Percentiles rank a stretch among this genome's conserved stretches.
phyloP scores from a whole-genome alignment of 441 rosid species.

The Mallotus japonicus region DNA sequence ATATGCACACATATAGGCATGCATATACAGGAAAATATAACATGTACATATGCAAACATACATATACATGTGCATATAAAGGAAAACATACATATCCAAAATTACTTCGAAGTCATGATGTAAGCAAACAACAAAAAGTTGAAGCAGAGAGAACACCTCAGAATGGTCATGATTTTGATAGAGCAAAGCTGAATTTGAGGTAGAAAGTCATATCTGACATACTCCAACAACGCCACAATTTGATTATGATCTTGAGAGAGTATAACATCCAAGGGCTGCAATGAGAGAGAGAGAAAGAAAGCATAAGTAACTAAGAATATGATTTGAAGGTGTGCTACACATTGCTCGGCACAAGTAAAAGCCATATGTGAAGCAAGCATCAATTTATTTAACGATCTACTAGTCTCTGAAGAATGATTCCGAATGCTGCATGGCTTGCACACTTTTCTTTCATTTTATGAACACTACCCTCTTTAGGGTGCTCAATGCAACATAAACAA shows the following conservation, averaged over 20 bases:
- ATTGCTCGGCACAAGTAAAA: not conserved
- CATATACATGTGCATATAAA: not conserved
- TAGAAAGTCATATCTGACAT: conserved; percentile 84
- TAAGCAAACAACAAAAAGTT: not conserved
- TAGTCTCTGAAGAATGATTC: not conserved
- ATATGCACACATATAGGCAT: not conserved
- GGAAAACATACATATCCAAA: not conserved
- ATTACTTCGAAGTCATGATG: not conserved
- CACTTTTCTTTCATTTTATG: not conserved
- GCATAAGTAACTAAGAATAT: conserved; percentile 4
- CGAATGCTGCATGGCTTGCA: not conserved
- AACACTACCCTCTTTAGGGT: not conserved
- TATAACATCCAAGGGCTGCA: conserved; percentile 93
- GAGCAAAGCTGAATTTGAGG: conserved; percentile 82
- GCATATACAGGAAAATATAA: not conserved
- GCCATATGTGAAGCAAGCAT: not conserved
- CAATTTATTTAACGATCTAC: not conserved
- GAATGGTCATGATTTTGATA: conserved; percentile 81
- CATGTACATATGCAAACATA: not conserved
- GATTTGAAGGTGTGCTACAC: not conserved
- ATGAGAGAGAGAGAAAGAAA: conserved; percentile 14
- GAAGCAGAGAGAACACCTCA: conserved; percentile 47
- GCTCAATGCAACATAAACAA: not conserved
- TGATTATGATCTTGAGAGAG: conserved; percentile 95
- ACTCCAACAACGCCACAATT: conserved; percentile 79